These are phyloP conservation scores for Plantago elongata DNA, from an alignment of 257 asterid genomes.

Conservation along the genomic window DNA sequence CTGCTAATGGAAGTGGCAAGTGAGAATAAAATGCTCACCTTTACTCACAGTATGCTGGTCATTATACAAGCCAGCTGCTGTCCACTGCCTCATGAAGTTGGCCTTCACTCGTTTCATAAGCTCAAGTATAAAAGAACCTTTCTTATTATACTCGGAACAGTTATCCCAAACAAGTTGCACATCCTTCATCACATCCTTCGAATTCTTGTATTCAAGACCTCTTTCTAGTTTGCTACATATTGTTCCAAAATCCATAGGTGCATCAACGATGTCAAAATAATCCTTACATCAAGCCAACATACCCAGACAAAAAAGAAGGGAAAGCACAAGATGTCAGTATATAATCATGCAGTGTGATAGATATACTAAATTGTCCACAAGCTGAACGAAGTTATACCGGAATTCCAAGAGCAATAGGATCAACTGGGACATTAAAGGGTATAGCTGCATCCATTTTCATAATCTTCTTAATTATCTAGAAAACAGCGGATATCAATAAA, in stretches of 20 bases:
- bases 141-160: slow-evolving; percentile 54
- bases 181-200: slow-evolving; percentile 52
- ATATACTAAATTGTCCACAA: neutral
- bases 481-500: slow-evolving; percentile 8
- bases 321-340: slow-evolving; percentile 2
- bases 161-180: slow-evolving; percentile 55
- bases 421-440: slow-evolving; percentile 15
- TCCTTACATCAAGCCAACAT: slow-evolving; percentile 32
- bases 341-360: neutral
- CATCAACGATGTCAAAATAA: slow-evolving; percentile 53
- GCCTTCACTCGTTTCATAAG: slow-evolving; percentile 59
- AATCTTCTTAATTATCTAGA: slow-evolving; percentile 47
- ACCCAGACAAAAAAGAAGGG: neutral
- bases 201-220: slow-evolving; percentile 46
- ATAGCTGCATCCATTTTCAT: slow-evolving; percentile 15
- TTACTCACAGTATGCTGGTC: slow-evolving; percentile 35
- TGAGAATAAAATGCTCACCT: slow-evolving; percentile 16
- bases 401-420: slow-evolving; percentile 24
- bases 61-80: slow-evolving; percentile 43
- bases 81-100: slow-evolving; percentile 47
- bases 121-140: slow-evolving; percentile 54
- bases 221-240: slow-evolving; percentile 55
- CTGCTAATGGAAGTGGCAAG: neutral
- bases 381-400: slow-evolving; percentile 26
- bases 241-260: slow-evolving; percentile 68